Evolutionary conservation across 2,329 filamentous ascomycete genomes (phyloP).

Genomic region (Sporothrix brunneoviolacea): DNA sequence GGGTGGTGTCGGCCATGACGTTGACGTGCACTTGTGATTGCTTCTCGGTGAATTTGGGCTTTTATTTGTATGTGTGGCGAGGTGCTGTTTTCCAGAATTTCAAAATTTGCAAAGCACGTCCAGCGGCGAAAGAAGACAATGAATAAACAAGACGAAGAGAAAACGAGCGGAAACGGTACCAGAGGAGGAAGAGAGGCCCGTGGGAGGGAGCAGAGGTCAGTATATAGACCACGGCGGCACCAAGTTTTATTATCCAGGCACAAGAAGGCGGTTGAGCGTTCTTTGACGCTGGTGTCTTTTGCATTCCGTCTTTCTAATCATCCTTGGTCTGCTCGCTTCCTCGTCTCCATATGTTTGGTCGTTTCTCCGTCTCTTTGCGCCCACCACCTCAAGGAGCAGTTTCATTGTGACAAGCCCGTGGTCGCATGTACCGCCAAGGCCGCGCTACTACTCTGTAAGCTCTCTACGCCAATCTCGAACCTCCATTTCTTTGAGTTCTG

Average conservation of each 20-base stretch:
- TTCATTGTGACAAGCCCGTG: slow-evolving; percentile 8
- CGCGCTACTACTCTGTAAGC: slow-evolving; percentile 1
- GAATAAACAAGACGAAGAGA: background rate
- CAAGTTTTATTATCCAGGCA: too few relatives aligned
- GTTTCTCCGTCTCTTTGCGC: slow-evolving; percentile 1
- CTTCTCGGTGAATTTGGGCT: background rate
- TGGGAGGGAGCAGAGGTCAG: background rate
- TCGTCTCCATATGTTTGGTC: background rate
- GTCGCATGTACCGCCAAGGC: slow-evolving; percentile 9
- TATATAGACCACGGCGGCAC: too few relatives aligned
- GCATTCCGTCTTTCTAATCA: too few relatives aligned
- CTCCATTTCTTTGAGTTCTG: too few relatives aligned
- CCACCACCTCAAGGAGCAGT: slow-evolving; percentile 1
- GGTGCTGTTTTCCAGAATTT: background rate
- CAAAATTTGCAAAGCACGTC: background rate
- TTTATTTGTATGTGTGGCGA: background rate
- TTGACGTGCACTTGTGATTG: slow-evolving; percentile 9
- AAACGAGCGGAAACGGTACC: background rate
- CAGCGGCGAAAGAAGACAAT: slow-evolving; percentile 3
- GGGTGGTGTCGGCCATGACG: slow-evolving; percentile 35
- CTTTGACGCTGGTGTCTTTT: too few relatives aligned
- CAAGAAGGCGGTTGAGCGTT: background rate
- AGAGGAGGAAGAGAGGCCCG: background rate
- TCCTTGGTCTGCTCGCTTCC: too few relatives aligned
- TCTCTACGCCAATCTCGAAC: too few relatives aligned